Evolutionary conservation across 2,329 filamentous ascomycete species (phyloP).

Genomic region (Penicillium sp.): DNA sequence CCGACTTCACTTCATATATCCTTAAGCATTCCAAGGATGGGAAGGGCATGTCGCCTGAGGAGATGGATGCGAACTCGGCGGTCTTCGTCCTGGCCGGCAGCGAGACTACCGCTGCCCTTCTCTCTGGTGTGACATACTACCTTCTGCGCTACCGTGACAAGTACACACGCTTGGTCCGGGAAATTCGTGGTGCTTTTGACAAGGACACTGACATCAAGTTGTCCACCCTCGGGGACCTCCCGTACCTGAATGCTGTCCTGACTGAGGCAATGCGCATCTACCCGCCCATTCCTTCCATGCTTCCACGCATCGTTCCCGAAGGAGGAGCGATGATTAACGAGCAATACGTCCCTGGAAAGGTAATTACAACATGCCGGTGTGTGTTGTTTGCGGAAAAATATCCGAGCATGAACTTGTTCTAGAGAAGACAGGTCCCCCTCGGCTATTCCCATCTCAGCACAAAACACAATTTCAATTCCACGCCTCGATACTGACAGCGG

Average conservation of each 20-base stretch:
- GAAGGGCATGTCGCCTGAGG: conserved; percentile 11
- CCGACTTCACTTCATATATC: conserved; percentile 22
- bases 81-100: conserved; percentile 22
- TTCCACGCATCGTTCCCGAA: conserved; percentile 25
- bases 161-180: conserved; percentile 17
- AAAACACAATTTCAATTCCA: neutral
- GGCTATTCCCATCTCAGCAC: neutral
- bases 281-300: conserved; percentile 24
- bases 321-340: conserved; percentile 23
- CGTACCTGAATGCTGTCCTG: conserved; percentile 24
- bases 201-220: conserved; percentile 17
- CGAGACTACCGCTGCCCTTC: conserved; percentile 20
- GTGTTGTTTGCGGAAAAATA: neutral
- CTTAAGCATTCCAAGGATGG: conserved; percentile 16
- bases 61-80: conserved; percentile 21
- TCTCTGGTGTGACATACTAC: conserved; percentile 20
- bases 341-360: conserved; percentile 21
- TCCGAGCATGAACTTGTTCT: neutral
- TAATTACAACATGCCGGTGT: conserved; percentile 3
- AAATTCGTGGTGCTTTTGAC: conserved; percentile 22
- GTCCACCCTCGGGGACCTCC: conserved; percentile 9
- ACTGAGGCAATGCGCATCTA: conserved; percentile 23
- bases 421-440: neutral
- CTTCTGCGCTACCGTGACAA: conserved; percentile 17
- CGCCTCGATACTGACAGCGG: neutral